Evolutionary conservation across 768 basidiomycete species (phyloP).

Genomic region (Mycena olivaceomarginata): DNA sequence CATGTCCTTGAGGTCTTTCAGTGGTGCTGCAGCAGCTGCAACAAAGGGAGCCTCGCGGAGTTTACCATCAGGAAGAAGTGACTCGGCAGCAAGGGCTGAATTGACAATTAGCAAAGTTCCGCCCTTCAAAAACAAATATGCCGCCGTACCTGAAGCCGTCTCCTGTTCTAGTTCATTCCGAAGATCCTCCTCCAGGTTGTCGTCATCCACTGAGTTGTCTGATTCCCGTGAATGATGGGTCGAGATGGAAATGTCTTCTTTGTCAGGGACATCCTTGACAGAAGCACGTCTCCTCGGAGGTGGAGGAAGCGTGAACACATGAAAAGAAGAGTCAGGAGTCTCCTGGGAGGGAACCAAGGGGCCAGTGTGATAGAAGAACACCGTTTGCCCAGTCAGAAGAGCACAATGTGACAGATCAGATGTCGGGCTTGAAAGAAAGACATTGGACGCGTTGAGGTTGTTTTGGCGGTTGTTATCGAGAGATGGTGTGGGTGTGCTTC

Average conservation of each 20-base stretch:
- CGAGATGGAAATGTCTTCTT: conserved; percentile 7
- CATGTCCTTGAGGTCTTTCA: neutral
- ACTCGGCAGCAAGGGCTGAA: no score
- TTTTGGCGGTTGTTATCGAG: neutral
- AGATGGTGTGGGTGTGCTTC: neutral
- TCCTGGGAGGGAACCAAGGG: neutral
- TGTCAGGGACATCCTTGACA: conserved; percentile 12
- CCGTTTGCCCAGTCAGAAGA: neutral
- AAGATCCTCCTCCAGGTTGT: no score
- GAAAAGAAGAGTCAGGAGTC: neutral
- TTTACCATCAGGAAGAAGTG: conserved; percentile 7
- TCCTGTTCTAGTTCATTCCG: no score
- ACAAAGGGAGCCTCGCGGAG: conserved; percentile 14
- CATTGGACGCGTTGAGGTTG: neutral
- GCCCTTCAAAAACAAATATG: no score
- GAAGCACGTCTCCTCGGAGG: neutral
- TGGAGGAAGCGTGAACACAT: neutral
- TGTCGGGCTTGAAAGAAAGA: neutral
- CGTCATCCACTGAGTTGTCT: no score
- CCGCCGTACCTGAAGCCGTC: no score
- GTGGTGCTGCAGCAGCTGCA: neutral
- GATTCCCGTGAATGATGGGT: no score
- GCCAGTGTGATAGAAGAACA: neutral
- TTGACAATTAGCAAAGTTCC: no score
- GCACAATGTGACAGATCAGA: neutral